phyloP scores from a whole-genome alignment of 179 eudicot genomes.

The Beta macrorhiza region DNA sequence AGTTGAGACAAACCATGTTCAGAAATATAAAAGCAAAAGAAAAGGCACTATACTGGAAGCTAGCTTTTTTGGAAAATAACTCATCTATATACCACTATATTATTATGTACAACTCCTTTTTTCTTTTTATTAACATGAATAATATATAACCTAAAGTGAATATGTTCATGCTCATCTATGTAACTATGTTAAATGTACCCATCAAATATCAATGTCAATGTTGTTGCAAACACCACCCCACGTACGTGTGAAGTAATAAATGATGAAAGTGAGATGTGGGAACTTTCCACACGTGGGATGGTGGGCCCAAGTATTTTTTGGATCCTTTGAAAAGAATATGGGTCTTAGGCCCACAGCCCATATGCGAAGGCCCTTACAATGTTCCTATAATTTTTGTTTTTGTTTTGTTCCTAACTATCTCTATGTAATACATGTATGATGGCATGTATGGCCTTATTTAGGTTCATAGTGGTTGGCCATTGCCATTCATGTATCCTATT shows the following conservation, averaged over 20 bases:
- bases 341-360: constrained; percentile 28
- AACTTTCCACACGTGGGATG: constrained; percentile 36
- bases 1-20: constrained; percentile 34
- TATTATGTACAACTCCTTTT: not conserved
- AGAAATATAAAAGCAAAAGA: constrained; percentile 4
- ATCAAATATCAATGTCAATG: not conserved
- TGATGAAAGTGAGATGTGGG: constrained; percentile 34
- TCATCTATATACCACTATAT: not conserved
- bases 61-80: constrained; percentile 11
- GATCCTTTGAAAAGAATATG: not conserved
- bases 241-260: constrained; percentile 35
- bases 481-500: constrained; percentile 18
- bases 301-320: constrained; percentile 17
- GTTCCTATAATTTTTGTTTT: constrained; percentile 3
- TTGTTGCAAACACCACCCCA: constrained; percentile 9
- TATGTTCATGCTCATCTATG: not conserved
- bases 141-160: not conserved
- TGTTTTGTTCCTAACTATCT: no score
- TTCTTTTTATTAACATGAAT: not conserved
- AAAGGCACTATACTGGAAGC: not conserved
- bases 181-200: not conserved
- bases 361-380: constrained; percentile 27
- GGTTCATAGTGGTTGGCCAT: constrained; percentile 6
- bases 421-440: not conserved
- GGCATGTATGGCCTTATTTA: constrained; percentile 11